Evolutionary conservation across 768 basidiomycete genomes (phyloP).

Genomic region (Porphyrellus cyaneotinctus): DNA sequence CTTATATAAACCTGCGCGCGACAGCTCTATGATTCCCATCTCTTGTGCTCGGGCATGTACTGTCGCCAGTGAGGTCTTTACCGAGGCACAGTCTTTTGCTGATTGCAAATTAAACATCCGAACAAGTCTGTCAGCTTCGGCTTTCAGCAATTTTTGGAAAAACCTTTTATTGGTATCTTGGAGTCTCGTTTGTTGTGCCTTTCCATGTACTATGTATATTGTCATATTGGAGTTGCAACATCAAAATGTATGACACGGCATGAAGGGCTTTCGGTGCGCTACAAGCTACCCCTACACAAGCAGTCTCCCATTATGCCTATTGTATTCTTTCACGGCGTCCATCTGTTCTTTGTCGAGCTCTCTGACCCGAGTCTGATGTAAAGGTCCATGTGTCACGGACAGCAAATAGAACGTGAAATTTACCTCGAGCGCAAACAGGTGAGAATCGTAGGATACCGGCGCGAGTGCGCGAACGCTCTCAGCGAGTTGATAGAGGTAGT

Average conservation of each 20-base stretch:
- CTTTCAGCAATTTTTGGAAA: slow-evolving; percentile 90
- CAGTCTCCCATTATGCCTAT: too few relatives aligned
- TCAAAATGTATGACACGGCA: too few relatives aligned
- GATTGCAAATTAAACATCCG: slow-evolving; percentile 98
- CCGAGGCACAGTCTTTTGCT: slow-evolving; percentile 95
- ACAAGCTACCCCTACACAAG: too few relatives aligned
- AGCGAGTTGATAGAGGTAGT: slow-evolving; percentile 80
- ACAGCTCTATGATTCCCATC: slow-evolving; percentile 39
- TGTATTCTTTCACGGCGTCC: background rate
- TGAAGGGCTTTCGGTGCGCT: too few relatives aligned
- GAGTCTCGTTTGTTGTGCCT: too few relatives aligned
- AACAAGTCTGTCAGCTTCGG: slow-evolving; percentile 88
- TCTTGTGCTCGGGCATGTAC: slow-evolving; percentile 96
- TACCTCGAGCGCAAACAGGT: slow-evolving; percentile 76
- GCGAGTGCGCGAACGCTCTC: slow-evolving; percentile 70
- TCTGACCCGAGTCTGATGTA: background rate
- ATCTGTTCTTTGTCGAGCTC: background rate
- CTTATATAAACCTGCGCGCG: too few relatives aligned
- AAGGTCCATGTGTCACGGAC: too few relatives aligned
- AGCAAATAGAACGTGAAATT: too few relatives aligned
- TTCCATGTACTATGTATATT: too few relatives aligned
- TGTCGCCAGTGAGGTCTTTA: slow-evolving; percentile 94
- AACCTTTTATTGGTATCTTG: too few relatives aligned
- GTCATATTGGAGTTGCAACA: too few relatives aligned
- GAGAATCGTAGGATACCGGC: slow-evolving; percentile 68